Conservation (phyloP, 225 moss, liverwort and hornwort genomes). For the Anthoceros angustus region DNA sequence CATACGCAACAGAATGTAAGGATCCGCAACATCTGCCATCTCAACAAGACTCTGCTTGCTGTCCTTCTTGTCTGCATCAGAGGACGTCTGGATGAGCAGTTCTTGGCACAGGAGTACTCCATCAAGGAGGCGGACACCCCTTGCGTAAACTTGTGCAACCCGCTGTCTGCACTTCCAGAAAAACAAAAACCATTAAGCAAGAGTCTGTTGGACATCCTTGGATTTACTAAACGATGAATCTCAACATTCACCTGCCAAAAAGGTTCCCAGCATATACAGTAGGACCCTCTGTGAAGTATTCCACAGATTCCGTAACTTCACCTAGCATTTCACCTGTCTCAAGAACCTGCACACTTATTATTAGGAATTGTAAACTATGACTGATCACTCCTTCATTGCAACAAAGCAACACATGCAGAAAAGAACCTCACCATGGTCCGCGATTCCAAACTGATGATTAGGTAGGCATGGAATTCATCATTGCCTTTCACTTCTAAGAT, state of each 20-base stretch:
- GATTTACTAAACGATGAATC: no score
- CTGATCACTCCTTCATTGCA: background rate
- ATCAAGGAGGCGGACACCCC: slow-evolving; percentile 74
- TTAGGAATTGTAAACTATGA: background rate
- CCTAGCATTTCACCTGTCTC: slow-evolving; percentile 79
- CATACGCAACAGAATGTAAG: slow-evolving; percentile 74
- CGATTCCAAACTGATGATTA: slow-evolving; percentile 69
- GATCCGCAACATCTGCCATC: slow-evolving; percentile 64
- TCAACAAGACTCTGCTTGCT: slow-evolving; percentile 24
- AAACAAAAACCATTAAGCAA: background rate
- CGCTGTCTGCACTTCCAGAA: slow-evolving; percentile 30
- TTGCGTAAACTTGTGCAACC: slow-evolving; percentile 69
- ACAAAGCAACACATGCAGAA: background rate
- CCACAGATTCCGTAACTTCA: slow-evolving; percentile 86
- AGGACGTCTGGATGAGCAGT: slow-evolving; percentile 28
- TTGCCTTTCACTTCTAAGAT: slow-evolving; percentile 31
- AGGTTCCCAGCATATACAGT: slow-evolving; percentile 80
- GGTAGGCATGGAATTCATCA: slow-evolving; percentile 86
- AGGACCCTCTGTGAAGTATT: slow-evolving; percentile 69
- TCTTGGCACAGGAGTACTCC: slow-evolving; percentile 64
- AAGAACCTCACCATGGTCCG: slow-evolving; percentile 48
- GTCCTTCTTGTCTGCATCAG: slow-evolving; percentile 19
- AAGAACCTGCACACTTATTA: slow-evolving; percentile 36
- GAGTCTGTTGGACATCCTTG: background rate
- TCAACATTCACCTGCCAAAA: slow-evolving; percentile 41